phyloP scores from a whole-genome alignment of 139 green algal species.

The Micractinium conductrix region DNA sequence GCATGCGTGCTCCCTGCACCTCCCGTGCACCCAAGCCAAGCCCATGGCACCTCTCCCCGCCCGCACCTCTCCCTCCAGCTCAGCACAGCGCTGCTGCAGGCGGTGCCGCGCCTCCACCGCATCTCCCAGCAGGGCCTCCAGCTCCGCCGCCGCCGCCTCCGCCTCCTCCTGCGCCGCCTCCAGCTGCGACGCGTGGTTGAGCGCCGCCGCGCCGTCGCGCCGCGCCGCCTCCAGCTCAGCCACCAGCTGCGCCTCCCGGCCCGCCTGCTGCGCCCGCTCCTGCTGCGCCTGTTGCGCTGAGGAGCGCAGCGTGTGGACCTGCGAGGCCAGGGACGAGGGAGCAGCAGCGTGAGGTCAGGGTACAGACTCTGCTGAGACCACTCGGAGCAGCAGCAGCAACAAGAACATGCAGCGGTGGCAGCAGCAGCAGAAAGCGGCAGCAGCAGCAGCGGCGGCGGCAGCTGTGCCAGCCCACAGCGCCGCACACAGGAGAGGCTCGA shows the following conservation, averaged over 20 bases:
- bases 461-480: too few species aligned
- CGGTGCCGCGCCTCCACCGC: neutral
- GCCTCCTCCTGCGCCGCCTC: neutral
- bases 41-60: too few species aligned
- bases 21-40: too few species aligned
- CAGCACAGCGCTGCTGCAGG: neutral
- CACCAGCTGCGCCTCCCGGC: neutral
- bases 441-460: too few species aligned
- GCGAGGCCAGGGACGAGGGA: neutral
- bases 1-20: neutral
- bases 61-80: neutral
- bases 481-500: too few species aligned
- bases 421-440: too few species aligned
- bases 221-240: slow-evolving; percentile 2
- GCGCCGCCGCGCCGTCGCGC: neutral
- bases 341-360: too few species aligned
- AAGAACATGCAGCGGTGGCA: too few species aligned
- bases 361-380: too few species aligned
- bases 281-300: neutral
- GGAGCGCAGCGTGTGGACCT: neutral
- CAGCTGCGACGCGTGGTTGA: neutral
- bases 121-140: neutral
- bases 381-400: too few species aligned
- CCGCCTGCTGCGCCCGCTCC: neutral
- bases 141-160: neutral